Conservation (phyloP, 257 asterid species). For the Dorcoceras hygrometricum region DNA sequence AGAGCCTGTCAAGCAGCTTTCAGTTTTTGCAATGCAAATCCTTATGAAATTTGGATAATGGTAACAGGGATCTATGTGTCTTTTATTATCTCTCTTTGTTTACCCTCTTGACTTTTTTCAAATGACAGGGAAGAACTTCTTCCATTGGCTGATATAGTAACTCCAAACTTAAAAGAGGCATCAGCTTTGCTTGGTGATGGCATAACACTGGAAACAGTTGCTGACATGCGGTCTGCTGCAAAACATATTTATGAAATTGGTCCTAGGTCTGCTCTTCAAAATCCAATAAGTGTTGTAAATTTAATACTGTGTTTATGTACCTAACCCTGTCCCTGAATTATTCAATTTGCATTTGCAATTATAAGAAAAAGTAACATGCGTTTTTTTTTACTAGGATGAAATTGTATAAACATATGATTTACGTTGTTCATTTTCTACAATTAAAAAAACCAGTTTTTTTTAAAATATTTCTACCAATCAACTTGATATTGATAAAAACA, state of each 20-base stretch:
- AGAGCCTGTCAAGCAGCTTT: conserved; percentile 2
- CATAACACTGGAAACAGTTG: conserved; percentile 52
- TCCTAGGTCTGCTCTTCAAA: conserved; percentile 56
- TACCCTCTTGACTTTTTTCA: conserved; percentile 16
- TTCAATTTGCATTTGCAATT: conserved; percentile 9
- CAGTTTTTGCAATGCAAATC: not conserved
- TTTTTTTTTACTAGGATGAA: conserved; percentile 12
- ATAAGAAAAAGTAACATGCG: not conserved
- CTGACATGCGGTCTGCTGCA: conserved; percentile 94
- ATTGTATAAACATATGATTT: not conserved
- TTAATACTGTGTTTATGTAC: conserved; percentile 19
- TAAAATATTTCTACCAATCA: not conserved
- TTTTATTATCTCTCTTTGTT: not conserved
- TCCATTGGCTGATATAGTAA: conserved; percentile 86
- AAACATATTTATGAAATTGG: conserved; percentile 74
- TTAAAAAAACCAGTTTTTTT: not conserved
- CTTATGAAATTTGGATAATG: not conserved
- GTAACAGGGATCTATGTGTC: not conserved
- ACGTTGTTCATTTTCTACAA: too few relatives aligned
- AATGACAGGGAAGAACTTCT: conserved; percentile 74
- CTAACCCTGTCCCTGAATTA: not conserved
- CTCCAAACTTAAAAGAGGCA: conserved; percentile 90
- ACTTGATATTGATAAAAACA: not conserved
- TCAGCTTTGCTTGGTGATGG: conserved; percentile 90
- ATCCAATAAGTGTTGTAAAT: conserved; percentile 6